Conservation (phyloP, 108 stramenopile species). For the Nannochloropsis gaditana region DNA sequence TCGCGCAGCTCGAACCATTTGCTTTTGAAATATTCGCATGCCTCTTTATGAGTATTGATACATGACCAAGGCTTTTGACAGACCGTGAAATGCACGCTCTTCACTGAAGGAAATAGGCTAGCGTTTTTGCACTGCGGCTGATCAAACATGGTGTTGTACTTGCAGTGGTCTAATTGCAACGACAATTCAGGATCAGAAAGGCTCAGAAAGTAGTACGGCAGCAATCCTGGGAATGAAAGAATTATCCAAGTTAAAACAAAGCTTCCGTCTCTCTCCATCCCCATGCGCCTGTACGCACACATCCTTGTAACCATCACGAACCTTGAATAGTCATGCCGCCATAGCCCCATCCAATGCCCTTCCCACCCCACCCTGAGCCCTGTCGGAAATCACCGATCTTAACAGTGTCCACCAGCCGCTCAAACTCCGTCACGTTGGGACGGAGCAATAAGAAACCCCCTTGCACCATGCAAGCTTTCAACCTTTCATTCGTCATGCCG, state of each 20-base stretch:
- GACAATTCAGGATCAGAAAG: slow-evolving; percentile 38
- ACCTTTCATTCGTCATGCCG: slow-evolving; percentile 57
- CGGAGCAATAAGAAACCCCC: slow-evolving; percentile 84
- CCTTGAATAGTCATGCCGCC: slow-evolving; percentile 80
- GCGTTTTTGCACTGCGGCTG: slow-evolving; percentile 64
- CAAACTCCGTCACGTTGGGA: slow-evolving; percentile 64
- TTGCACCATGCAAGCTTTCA: slow-evolving; percentile 58
- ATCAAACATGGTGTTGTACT: slow-evolving; percentile 84
- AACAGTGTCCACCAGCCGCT: slow-evolving; percentile 70
- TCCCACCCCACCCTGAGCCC: slow-evolving; percentile 68
- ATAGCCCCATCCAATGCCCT: slow-evolving; percentile 75
- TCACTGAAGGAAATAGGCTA: slow-evolving; percentile 59
- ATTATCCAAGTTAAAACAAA: not conserved
- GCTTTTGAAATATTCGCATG: not conserved
- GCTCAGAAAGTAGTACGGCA: slow-evolving; percentile 82
- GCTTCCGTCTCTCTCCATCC: not conserved
- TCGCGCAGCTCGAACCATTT: not conserved
- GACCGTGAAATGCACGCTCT: slow-evolving; percentile 73
- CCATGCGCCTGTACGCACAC: not conserved
- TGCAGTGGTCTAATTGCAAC: slow-evolving; percentile 64
- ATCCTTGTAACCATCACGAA: not conserved
- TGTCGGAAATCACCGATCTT: slow-evolving; percentile 46
- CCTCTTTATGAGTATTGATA: not conserved
- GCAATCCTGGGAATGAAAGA: slow-evolving; percentile 60
- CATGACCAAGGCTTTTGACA: slow-evolving; percentile 93